These are phyloP conservation scores for Flaveria linearis DNA, from an alignment of 129 eudicot genomes.

Conservation along the genomic window DNA sequence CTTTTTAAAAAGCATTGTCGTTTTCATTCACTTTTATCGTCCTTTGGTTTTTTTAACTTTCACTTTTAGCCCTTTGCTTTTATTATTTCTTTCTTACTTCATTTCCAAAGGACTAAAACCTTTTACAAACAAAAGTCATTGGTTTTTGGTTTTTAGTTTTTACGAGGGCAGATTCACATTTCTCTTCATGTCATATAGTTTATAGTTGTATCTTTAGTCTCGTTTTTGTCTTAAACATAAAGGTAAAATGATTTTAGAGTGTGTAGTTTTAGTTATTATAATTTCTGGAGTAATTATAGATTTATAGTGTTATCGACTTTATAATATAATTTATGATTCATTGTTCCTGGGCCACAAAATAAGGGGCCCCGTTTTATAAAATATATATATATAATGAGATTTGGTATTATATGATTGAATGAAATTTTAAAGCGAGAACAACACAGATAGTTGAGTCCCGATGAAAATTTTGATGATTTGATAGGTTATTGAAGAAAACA, in stretches of 20 bases:
- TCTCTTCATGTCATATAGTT: background rate
- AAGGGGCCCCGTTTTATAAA: too few species aligned
- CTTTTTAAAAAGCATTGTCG: constrained; percentile 23
- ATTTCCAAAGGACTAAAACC: background rate
- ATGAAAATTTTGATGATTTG: too few species aligned
- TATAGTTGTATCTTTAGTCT: background rate
- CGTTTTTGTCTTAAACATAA: background rate
- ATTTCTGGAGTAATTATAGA: too few species aligned
- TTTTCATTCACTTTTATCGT: constrained; percentile 2
- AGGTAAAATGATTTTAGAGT: background rate
- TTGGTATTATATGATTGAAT: too few species aligned
- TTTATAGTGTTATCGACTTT: too few species aligned
- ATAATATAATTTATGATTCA: too few species aligned
- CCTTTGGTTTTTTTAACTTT: background rate
- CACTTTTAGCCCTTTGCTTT: constrained; percentile 27
- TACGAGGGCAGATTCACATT: background rate
- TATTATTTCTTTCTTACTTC: constrained; percentile 18
- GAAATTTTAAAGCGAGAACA: too few species aligned
- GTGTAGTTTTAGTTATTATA: background rate
- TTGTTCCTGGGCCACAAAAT: too few species aligned
- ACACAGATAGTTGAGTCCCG: too few species aligned
- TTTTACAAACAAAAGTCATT: constrained; percentile 12
- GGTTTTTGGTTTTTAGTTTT: background rate
- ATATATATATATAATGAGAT: too few species aligned
- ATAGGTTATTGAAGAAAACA: too few species aligned